These are phyloP conservation scores for Przewalskia tangutica DNA, from an alignment of 257 asterid genomes.

Conservation along the genomic window DNA sequence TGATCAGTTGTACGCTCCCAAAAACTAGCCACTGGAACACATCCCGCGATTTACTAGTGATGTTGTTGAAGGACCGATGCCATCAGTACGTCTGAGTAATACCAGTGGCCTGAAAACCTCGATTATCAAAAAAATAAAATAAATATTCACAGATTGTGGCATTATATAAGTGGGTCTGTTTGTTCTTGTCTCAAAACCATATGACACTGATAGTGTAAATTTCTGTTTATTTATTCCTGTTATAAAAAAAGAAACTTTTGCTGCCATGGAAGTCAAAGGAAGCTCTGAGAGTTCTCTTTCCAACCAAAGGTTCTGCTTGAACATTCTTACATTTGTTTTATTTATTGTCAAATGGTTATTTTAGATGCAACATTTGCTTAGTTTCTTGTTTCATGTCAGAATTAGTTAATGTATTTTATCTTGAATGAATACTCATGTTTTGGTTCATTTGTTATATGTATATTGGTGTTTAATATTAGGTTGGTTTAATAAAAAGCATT, in stretches of 20 bases:
- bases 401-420: neutral
- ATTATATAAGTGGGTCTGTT: neutral
- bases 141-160: too few species aligned
- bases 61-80: too few species aligned
- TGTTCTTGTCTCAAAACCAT: neutral
- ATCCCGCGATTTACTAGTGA: too few species aligned
- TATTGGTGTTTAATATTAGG: neutral
- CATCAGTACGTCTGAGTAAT: too few species aligned
- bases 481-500: too few species aligned
- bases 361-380: neutral
- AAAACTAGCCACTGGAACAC: too few species aligned
- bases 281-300: neutral
- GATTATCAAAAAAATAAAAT: too few species aligned
- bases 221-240: neutral
- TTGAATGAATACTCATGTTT: neutral
- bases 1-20: too few species aligned
- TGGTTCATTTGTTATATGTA: neutral
- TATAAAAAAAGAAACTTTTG: neutral
- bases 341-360: neutral
- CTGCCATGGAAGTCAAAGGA: neutral
- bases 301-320: neutral
- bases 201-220: neutral
- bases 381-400: neutral
- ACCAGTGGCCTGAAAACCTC: too few species aligned
- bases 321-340: neutral